Base-by-base conservation (phyloP, 2,329 filamentous ascomycete species). In the Zopfia rhizophila region DNA sequence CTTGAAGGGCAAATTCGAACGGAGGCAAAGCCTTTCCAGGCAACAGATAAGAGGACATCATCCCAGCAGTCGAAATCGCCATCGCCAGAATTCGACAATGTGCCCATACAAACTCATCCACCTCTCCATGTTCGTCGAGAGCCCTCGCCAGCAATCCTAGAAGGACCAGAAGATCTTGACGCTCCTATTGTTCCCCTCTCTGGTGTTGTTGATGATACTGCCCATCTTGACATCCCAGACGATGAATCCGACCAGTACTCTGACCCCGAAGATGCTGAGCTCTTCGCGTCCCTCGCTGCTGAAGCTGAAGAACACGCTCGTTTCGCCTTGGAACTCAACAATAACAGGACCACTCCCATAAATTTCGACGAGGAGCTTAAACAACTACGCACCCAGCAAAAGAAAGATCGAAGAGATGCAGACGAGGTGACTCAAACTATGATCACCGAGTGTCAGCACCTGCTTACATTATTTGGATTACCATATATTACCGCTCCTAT, bases 401-500 rank as follows among this genome's bases (percentile, higher is more conserved):
- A 95, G 73, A 96, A 96, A 68, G 94, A 99, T 64, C 87, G 91
- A 1, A 84, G 94, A 62, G 94, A 99, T 67, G 93, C 95, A 0
- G 95, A 99, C 62, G 94, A 99, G 71, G 93, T 99, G 3, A 96
- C 92, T 0, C 90, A 96, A 56, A 88, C 93, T 56, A 99, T 99
- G 94, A 86, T 97, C 28, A 85, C 87, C 1, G 95, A 99, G 72
- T 97, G 94, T 55, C 94, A 99, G 68, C 88, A 94, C 32, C 82
- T 99, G 0, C 83, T 99, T 14, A 83, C 86, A 4, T 82, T 97
- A 7, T 99, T 99, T 69, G 94, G 94, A 0, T 84, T 99, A 8
- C 94, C 94, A 0, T 99, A 99, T 66, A 88, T 99, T 58, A 99
- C 93, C 0, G 94, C 94, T 0, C 95, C 95, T 0, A 97, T 97